Percentiles rank a stretch among this genome's conserved stretches.
These are phyloP conservation scores for Geotrichum klebahnii DNA, from an alignment of 1,139 yeast genomes.

Conservation along the genomic window DNA sequence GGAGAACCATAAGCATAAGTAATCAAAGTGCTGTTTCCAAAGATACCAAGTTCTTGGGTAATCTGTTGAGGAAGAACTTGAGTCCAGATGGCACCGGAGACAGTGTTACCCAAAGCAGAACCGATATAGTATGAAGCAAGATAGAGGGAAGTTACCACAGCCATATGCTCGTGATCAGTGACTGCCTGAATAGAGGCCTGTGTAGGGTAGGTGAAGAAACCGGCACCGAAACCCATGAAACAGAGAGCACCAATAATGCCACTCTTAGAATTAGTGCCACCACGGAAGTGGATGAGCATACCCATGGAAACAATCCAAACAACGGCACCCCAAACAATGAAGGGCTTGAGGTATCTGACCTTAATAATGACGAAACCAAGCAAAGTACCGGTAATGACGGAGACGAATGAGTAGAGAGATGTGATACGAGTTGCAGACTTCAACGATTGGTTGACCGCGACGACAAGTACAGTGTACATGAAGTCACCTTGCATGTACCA, in stretches of 20 bases:
- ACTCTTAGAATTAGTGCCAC: conserved; percentile 45
- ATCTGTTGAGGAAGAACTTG: conserved; percentile 41
- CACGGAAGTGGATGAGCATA: conserved; percentile 54
- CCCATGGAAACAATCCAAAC: conserved; percentile 60
- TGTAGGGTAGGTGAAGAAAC: conserved; percentile 63
- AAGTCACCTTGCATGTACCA: conserved; percentile 69
- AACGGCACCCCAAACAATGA: conserved; percentile 54
- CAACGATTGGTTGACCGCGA: conserved; percentile 55
- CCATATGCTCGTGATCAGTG: conserved; percentile 51
- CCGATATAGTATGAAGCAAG: conserved; percentile 46
- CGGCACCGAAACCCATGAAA: conserved; percentile 68
- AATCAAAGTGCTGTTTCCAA: conserved; percentile 38
- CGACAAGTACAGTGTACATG: conserved; percentile 59
- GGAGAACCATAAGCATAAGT: conserved; percentile 53
- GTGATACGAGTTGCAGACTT: conserved; percentile 64
- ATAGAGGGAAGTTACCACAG: conserved; percentile 45
- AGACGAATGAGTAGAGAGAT: conserved; percentile 59
- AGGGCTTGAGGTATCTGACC: conserved; percentile 54
- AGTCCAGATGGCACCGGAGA: conserved; percentile 51
- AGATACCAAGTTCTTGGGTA: conserved; percentile 27
- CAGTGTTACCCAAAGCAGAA: conserved; percentile 45
- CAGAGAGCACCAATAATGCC: conserved; percentile 68
- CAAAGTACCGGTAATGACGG: conserved; percentile 58
- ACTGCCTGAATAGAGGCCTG: conserved; percentile 62
- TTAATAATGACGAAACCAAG: conserved; percentile 54